Evolutionary conservation across 163 green algal species (phyloP).

Genomic region (Trebouxia gelatinosa): DNA sequence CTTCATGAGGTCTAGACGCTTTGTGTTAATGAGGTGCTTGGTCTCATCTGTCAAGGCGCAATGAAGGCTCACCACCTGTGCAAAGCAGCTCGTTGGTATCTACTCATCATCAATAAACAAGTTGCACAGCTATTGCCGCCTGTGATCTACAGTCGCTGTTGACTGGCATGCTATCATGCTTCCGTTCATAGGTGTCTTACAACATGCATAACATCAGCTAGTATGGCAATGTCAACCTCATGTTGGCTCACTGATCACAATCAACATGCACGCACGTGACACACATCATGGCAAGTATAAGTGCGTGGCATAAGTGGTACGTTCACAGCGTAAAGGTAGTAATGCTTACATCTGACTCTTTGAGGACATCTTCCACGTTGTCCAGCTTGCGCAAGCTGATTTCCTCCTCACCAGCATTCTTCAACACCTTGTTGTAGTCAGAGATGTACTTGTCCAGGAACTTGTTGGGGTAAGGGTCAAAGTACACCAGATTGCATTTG

Average conservation of each 20-base stretch:
- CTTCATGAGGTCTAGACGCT: conserved; percentile 94
- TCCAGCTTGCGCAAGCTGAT: conserved; percentile 73
- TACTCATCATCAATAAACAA: too few species aligned
- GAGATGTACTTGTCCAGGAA: conserved; percentile 77
- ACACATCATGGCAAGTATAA: too few species aligned
- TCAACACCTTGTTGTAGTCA: conserved; percentile 34
- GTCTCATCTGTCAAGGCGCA: conserved; percentile 91
- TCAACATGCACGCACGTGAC: too few species aligned
- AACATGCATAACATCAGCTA: too few species aligned
- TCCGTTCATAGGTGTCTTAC: too few species aligned
- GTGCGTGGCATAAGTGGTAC: too few species aligned
- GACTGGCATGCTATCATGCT: too few species aligned
- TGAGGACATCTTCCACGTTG: conserved; percentile 90
- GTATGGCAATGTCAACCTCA: too few species aligned
- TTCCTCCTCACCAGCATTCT: conserved; percentile 66
- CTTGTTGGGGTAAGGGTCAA: conserved; percentile 83
- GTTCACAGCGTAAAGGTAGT: too few species aligned
- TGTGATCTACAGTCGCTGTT: too few species aligned
- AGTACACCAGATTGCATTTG: conserved; percentile 96
- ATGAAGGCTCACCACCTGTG: conserved; percentile 88
- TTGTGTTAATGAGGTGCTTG: conserved; percentile 90
- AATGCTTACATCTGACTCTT: conserved; percentile 72
- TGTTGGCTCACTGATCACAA: too few species aligned
- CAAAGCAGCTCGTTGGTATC: background rate
- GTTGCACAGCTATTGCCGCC: too few species aligned